Evolutionary conservation across 768 basidiomycete genomes (phyloP), one percentile per base, ranked within the genome.

Genomic region (Leccinum variicolor): DNA sequence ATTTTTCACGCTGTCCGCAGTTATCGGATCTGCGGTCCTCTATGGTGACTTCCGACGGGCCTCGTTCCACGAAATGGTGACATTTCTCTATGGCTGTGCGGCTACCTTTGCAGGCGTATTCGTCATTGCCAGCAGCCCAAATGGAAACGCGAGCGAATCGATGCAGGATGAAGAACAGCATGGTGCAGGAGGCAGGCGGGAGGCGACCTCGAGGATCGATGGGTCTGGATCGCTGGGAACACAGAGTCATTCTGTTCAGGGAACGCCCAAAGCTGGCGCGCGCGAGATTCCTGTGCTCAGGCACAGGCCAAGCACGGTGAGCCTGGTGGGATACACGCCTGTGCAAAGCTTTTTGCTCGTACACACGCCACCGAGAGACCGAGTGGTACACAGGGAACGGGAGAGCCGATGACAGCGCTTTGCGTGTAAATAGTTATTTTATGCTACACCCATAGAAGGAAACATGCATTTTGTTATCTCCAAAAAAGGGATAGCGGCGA

Each of bases 21-120:
- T 99, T 63, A 76, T 91, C 55, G 96, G 95, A 26, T 95, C 93
- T 4, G 93, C 92, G 2, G 87, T 99, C 15, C 81, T 99, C 1
- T 99, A 96, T 68, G 89, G 92, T 25, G 96, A 99, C 72, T 99
- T 99, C 75, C 80, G 84, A 62, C 84, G 83, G 59, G 86, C 91
- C 13, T 81, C 83, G 10, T 90, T 94, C 69, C 89, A 94, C 69
- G 84, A 89, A 66, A 81, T 90, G 57, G 77, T 93, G 50, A 92
- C 89, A 6, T 94, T 94, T 73, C 66, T 91, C 21, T 93, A 94
- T 69, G 93, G 93, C 52, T 92, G 90, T 70, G 84, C 80, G 1
- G 88, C 93, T n/a, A 95, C 93, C 2, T 95, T 96, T 64, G 75
- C 84, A 7, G 95, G 94, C 0, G 93, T 97, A 3, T 92, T 91